phyloP scores from a whole-genome alignment of 2,329 filamentous ascomycete species.

The Tolypocladium tropicale region DNA sequence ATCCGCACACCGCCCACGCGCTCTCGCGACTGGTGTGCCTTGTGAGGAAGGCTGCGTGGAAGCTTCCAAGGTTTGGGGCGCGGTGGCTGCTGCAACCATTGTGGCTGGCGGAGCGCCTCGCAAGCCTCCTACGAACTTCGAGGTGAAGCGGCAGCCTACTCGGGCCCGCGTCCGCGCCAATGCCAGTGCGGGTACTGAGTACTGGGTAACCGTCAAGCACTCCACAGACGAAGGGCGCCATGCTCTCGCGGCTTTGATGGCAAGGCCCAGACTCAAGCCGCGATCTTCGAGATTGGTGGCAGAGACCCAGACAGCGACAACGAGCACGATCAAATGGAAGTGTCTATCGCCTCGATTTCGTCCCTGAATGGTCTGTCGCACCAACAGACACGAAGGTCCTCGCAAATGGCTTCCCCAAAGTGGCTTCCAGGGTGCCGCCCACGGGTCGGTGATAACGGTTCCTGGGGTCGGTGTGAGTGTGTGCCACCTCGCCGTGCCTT shows the following conservation, averaged over 20 bases:
- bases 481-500: neutral
- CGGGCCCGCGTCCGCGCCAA: neutral
- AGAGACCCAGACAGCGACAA: neutral
- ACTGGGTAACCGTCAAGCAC: no score
- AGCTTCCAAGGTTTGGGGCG: neutral
- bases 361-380: neutral
- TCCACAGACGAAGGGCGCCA: no score
- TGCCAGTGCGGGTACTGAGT: neutral
- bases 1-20: neutral
- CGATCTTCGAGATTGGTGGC: neutral
- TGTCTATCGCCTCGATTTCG: neutral
- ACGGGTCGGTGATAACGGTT: neutral
- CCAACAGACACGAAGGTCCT: neutral
- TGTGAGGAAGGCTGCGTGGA: neutral
- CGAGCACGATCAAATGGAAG: neutral
- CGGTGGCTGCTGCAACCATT: neutral
- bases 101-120: neutral
- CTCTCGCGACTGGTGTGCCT: neutral
- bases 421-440: neutral
- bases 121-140: neutral
- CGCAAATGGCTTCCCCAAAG: neutral
- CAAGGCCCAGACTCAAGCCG: conserved; percentile 3
- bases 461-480: neutral
- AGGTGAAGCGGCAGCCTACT: neutral
- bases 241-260: neutral